Percentiles rank a stretch among this genome's conserved stretches.
Conservation (phyloP, 805 yeast species). For the Pichia ethanolica region DNA sequence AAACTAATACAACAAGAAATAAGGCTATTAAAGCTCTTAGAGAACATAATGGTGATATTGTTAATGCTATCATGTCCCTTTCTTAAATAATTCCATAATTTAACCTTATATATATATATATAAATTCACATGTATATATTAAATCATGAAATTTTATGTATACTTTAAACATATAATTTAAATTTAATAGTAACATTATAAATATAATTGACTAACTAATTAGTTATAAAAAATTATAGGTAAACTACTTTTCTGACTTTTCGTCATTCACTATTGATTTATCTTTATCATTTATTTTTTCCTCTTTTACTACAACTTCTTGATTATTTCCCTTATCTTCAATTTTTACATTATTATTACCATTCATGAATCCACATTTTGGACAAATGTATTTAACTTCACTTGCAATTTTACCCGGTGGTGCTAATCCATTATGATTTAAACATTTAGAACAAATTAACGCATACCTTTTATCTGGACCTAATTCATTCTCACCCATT, state of each 20-base stretch:
- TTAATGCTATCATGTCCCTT: conserved; percentile 88
- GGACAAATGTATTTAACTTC: conserved; percentile 57
- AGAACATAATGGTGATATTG: conserved; percentile 87
- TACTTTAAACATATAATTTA: no score
- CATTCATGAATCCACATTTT: conserved; percentile 43
- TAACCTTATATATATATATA: not conserved
- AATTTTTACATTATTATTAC: conserved; percentile 5
- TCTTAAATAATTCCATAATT: conserved; percentile 12
- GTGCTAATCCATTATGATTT: conserved; percentile 75
- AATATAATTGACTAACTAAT: no score
- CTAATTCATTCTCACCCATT: conserved; percentile 58
- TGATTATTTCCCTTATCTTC: not conserved
- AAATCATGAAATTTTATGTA: no score
- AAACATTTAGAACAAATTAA: conserved; percentile 61
- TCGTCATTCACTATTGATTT: not conserved
- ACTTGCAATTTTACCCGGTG: conserved; percentile 51
- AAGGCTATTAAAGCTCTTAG: conserved; percentile 89
- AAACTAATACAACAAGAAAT: conserved; percentile 80
- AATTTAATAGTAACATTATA: no score
- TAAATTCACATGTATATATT: no score
- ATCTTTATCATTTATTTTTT: not conserved
- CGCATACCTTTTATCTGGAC: conserved; percentile 57
- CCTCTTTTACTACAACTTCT: not conserved
- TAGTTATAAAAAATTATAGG: no score
- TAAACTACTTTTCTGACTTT: not conserved